phyloP scores from a whole-genome alignment of 2,329 filamentous ascomycete species.

The Xylaria sp. region DNA sequence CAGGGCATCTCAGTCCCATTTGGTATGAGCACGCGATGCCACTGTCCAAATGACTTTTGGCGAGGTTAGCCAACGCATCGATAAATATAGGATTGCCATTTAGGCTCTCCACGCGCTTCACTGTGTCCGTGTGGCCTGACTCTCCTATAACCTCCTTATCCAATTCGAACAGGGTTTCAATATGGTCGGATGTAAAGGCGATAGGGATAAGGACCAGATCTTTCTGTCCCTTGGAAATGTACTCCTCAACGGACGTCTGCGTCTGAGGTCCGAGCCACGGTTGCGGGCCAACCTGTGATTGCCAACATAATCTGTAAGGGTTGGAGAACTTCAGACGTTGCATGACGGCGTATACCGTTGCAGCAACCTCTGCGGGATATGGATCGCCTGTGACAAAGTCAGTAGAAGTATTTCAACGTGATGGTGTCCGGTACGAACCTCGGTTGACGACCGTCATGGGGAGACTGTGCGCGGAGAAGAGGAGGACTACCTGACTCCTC shows the following conservation, averaged over 20 bases:
- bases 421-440: conserved; percentile 59
- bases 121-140: conserved; percentile 76
- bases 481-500: conserved; percentile 80
- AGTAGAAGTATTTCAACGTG: conserved; percentile 37
- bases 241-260: conserved; percentile 84
- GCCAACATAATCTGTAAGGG: conserved; percentile 94
- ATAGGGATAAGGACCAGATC: conserved; percentile 93
- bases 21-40: conserved; percentile 77
- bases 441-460: conserved; percentile 98
- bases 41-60: conserved; percentile 78
- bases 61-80: conserved; percentile 85
- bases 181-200: conserved; percentile 98
- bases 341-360: conserved; percentile 98
- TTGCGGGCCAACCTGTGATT: conserved; percentile 95
- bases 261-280: conserved; percentile 98
- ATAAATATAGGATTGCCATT: conserved; percentile 95
- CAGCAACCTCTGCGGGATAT: conserved; percentile 94
- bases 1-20: conserved; percentile 91
- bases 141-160: conserved; percentile 96
- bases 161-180: conserved; percentile 94
- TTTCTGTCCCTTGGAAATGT: conserved; percentile 89
- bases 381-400: conserved; percentile 73
- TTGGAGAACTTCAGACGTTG: conserved; percentile 86
- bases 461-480: conserved; percentile 95
- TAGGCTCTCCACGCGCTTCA: conserved; percentile 91